Evolutionary conservation across 2,329 filamentous ascomycete species (phyloP).

Genomic region (Pseudocercospora vitis): DNA sequence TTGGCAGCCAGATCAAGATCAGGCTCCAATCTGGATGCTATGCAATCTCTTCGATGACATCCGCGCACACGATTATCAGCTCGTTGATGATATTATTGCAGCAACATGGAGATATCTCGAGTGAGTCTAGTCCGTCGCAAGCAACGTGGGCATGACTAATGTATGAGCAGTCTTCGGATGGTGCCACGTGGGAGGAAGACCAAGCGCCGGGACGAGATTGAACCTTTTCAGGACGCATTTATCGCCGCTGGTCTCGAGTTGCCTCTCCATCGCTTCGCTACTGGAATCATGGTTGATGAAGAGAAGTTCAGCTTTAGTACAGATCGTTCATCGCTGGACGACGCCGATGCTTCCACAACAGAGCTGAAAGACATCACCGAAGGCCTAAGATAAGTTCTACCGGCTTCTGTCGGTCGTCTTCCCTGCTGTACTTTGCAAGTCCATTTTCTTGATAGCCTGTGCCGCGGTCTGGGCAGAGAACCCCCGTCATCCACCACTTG

Average conservation of each 20-base stretch:
- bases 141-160: too few species aligned
- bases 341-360: neutral
- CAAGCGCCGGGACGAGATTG: conserved; percentile 1
- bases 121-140: neutral
- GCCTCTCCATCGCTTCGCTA: conserved; percentile 16
- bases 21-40: conserved; percentile 16
- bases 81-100: conserved; percentile 12
- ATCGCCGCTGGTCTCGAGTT: conserved; percentile 13
- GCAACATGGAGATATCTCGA: conserved; percentile 14
- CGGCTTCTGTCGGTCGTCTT: neutral
- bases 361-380: neutral
- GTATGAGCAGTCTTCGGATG: conserved; percentile 6
- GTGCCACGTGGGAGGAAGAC: conserved; percentile 5
- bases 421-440: conserved; percentile 4
- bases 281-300: conserved; percentile 16
- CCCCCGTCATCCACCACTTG: conserved; percentile 34
- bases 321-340: neutral
- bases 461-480: conserved; percentile 28
- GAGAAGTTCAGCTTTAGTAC: conserved; percentile 13
- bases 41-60: conserved; percentile 21
- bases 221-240: conserved; percentile 10
- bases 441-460: conserved; percentile 17
- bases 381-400: neutral
- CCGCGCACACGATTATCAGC: conserved; percentile 14
- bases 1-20: conserved; percentile 15